Base-by-base conservation (phyloP, 2,329 filamentous ascomycete genomes). In the Nothophaeocryptopus gaeumannii region DNA sequence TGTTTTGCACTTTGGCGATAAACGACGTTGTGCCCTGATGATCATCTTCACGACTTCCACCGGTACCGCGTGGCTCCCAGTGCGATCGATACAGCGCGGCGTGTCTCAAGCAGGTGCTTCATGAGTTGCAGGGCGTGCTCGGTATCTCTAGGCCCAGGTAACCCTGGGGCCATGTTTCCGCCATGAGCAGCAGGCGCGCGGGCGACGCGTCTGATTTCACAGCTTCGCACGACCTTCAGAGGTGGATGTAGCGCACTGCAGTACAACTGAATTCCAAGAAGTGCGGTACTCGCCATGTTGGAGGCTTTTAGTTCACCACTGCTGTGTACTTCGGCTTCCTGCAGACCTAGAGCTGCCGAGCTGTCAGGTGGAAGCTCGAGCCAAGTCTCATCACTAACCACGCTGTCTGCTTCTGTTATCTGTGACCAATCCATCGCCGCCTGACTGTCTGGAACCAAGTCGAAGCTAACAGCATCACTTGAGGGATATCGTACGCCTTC, bases 41-140 rank as follows among this genome's bases (percentile, higher is more conserved):
- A 43, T 35, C 39, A 38, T 49, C 33, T 43, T 49, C 38, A 33
- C 16, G 16, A 43, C 32, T 32, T 37, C 39, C 13, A 29, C 39
- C 26, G 13, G 46, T 38, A 49, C 20, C 15, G 39, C 43, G 26
- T 39, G 38, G 14, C 46, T 49, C n/a, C 39, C 33, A 49, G 46
- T 49, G 26, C 33, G 33, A 42, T 49, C 16, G 16, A 49, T 49
- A 49, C 26, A 49, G 46, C 46, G 46, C 46, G 12, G 20, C 33
- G 20, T 42, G 15, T 49, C 39, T 48, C 31, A 16, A 49, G 46
- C 37, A 48, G 45, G 31, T 48, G 37, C 38, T 48, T 48, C 16
- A 48, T 48, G 32, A 48, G 45, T 48, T 36, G 11, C 31, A 43
- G 20, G 32, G 46, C 33, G 33, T 49, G 30, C 46, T 49, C 39